These are phyloP conservation scores for Rhexocercosporidium sp. DNA, from an alignment of 2,329 filamentous ascomycete genomes.

Conservation along the genomic window DNA sequence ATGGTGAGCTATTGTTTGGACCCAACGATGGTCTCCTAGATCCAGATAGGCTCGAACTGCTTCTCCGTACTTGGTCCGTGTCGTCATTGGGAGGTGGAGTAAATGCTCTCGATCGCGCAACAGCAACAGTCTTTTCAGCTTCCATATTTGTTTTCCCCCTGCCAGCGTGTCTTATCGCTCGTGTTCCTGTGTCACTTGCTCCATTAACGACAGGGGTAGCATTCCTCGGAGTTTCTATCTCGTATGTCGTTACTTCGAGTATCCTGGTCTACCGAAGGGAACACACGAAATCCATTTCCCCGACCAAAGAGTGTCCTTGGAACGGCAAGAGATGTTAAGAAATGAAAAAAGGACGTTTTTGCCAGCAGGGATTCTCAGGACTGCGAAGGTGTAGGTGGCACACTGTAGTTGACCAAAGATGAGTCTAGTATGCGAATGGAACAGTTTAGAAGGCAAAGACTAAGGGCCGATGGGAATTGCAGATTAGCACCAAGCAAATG, in stretches of 20 bases:
- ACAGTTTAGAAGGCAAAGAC: not conserved
- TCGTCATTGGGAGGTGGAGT: not conserved
- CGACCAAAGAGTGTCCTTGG: not conserved
- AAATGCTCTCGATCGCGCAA: conserved; percentile 18
- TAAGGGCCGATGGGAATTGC: not conserved
- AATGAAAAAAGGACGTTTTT: not conserved
- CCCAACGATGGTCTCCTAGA: conserved; percentile 14
- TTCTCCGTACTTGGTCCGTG: conserved; percentile 1
- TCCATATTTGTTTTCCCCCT: conserved; percentile 16
- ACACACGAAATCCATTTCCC: not conserved
- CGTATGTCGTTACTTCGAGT: not conserved
- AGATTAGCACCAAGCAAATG: not conserved
- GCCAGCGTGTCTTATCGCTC: conserved; percentile 23
- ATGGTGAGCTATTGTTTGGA: conserved; percentile 26
- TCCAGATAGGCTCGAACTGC: conserved; percentile 17
- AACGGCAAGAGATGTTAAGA: not conserved
- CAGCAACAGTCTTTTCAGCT: conserved; percentile 19
- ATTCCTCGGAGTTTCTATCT: conserved; percentile 25
- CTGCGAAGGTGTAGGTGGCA: not conserved
- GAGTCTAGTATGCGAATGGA: not conserved
- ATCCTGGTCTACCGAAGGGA: not conserved
- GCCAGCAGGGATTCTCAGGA: not conserved
- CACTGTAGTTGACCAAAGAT: not conserved
- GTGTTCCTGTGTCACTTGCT: conserved; percentile 7
- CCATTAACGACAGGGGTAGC: conserved; percentile 6